Conservation (phyloP, 2,329 filamentous ascomycete species). For the Trichoderma simmonsii region DNA sequence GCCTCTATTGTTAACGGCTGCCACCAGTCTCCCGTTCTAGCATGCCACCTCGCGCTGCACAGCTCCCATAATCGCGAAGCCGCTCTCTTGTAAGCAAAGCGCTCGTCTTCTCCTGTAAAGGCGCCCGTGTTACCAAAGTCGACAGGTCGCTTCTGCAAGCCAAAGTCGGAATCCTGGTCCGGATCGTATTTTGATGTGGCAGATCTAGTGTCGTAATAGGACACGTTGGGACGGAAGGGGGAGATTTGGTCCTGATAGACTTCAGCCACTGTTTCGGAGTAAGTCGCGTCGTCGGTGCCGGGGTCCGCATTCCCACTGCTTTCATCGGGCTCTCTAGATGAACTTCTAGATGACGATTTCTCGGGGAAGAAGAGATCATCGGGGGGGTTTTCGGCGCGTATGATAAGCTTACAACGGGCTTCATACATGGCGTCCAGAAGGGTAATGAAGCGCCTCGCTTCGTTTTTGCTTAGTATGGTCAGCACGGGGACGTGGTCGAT, state of each 20-base stretch:
- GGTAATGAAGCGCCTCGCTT: slow-evolving; percentile 76
- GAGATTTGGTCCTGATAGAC: slow-evolving; percentile 75
- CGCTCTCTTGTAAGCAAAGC: slow-evolving; percentile 77
- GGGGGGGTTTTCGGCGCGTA: slow-evolving; percentile 64
- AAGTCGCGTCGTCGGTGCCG: slow-evolving; percentile 38
- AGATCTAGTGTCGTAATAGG: slow-evolving; percentile 55
- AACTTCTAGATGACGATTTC: not conserved
- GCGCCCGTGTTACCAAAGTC: slow-evolving; percentile 66
- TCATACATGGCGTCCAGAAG: slow-evolving; percentile 79
- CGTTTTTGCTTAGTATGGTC: slow-evolving; percentile 69
- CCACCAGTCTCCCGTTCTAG: slow-evolving; percentile 66
- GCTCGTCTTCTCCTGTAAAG: slow-evolving; percentile 78
- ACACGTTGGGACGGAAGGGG: slow-evolving; percentile 76
- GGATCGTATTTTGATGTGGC: slow-evolving; percentile 50
- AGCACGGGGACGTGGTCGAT: slow-evolving; percentile 68
- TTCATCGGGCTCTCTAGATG: not conserved
- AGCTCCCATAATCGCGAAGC: slow-evolving; percentile 79
- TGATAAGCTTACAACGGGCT: slow-evolving; percentile 71
- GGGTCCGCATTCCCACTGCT: not conserved
- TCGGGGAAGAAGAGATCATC: slow-evolving; percentile 79
- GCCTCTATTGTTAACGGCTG: slow-evolving; percentile 61
- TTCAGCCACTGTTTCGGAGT: slow-evolving; percentile 52
- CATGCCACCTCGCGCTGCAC: slow-evolving; percentile 71
- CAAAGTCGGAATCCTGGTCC: slow-evolving; percentile 57
- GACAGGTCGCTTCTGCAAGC: slow-evolving; percentile 35